Evolutionary conservation across 2,329 filamentous ascomycete genomes (phyloP), one percentile per base, ranked within the genome.

Genomic region (Fragosphaeria purpurea): DNA sequence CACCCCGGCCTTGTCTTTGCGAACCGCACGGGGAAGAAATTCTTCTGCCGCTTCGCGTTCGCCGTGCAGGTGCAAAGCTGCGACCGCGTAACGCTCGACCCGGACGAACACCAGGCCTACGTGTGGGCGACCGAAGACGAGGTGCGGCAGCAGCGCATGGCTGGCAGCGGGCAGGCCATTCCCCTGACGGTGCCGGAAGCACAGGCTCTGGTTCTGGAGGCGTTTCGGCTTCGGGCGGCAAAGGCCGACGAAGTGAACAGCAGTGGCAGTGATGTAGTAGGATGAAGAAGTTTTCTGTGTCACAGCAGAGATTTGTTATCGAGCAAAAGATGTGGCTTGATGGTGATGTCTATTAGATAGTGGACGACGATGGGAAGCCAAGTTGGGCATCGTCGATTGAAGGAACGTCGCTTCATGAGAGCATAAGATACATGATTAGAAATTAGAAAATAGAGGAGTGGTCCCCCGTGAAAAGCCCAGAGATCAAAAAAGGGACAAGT

Each of bases 121-220:
- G 50, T 67, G 1, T 68, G 65, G 65, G 63, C 61, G 0, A 63
- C 58, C 0, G 62, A 66, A 51, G 60, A 63, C n/a, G 65, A 68
- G 55, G 63, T 61, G 32, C 47, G 53, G 10, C 42, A 41, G 5
- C 52, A 54, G 10, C 44, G 46, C 38, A 55, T 53, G 1, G 22
- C 22, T 22, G 47, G 46, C 5, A 40, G 7, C 13, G 38, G 37
- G 3, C 41, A 12, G 4, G 37, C 10, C 1, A 55, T 57, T 12
- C 50, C 54, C 1, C 33, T 53, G 8, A 55, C 55, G 1, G 22
- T 43, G 13, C 37, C 44, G 0, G 42, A 35, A 1, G 50, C 52
- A 3, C 41, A 47, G 34, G 45, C 48, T 1, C 13, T 49, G n/a
- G 50, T 56, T 30, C 41, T 57, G 2, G 55, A 57, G 39, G 55